Evolutionary conservation across 2,329 filamentous ascomycete species (phyloP).

Genomic region (Alternaria atra): DNA sequence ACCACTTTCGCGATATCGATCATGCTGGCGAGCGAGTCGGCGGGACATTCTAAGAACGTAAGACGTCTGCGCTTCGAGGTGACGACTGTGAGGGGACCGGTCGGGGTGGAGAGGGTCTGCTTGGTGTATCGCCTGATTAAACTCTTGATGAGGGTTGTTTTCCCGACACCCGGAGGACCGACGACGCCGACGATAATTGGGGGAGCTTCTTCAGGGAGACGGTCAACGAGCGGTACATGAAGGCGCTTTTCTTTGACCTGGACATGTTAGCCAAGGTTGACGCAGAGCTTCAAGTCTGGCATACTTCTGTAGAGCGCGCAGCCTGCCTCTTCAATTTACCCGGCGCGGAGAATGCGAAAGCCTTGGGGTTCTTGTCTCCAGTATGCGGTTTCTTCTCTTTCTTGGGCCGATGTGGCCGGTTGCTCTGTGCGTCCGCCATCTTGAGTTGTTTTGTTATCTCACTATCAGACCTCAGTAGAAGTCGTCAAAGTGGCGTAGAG

Average conservation of each 20-base stretch:
- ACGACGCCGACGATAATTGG: slow-evolving; percentile 93
- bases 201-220: slow-evolving; percentile 92
- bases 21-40: slow-evolving; percentile 90
- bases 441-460: not conserved
- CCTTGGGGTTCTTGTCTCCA: slow-evolving; percentile 82
- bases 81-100: slow-evolving; percentile 92
- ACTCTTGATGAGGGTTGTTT: slow-evolving; percentile 95
- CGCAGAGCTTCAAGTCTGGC: slow-evolving; percentile 13
- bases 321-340: slow-evolving; percentile 81
- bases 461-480: not conserved
- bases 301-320: slow-evolving; percentile 75
- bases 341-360: slow-evolving; percentile 84
- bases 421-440: slow-evolving; percentile 73
- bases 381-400: slow-evolving; percentile 88
- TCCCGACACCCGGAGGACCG: slow-evolving; percentile 91
- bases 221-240: slow-evolving; percentile 95
- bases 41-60: slow-evolving; percentile 97
- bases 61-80: slow-evolving; percentile 95
- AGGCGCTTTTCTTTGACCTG: slow-evolving; percentile 94
- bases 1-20: slow-evolving; percentile 97
- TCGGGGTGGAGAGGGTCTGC: slow-evolving; percentile 87
- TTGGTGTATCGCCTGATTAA: slow-evolving; percentile 94
- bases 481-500: slow-evolving; percentile 2
- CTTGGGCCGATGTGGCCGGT: slow-evolving; percentile 83
- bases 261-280: slow-evolving; percentile 12